Percentiles rank a stretch among this genome's conserved stretches.
phyloP scores from a whole-genome alignment of 768 basidiomycete genomes.

The Tulasnella sp. region DNA sequence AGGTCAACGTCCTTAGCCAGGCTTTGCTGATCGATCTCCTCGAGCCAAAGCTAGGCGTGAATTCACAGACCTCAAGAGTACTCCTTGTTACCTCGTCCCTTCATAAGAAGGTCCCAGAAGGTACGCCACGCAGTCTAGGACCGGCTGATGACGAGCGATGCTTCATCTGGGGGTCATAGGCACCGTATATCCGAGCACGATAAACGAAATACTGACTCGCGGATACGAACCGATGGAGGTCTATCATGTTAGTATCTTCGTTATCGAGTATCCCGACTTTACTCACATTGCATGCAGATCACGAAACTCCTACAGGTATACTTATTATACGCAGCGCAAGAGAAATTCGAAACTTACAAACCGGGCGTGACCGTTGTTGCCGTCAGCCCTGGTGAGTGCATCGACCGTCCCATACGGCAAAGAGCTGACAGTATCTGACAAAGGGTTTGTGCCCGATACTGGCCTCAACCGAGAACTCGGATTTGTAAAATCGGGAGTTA shows the following conservation, averaged over 20 bases:
- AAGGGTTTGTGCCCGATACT: slow-evolving; percentile 22
- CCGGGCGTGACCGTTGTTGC: background rate
- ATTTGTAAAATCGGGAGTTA: background rate
- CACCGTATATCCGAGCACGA: background rate
- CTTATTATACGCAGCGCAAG: slow-evolving; percentile 7
- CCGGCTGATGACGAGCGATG: background rate
- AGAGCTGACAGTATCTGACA: background rate
- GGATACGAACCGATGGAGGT: background rate
- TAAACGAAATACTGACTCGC: background rate
- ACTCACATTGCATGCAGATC: background rate
- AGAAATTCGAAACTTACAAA: slow-evolving; percentile 6
- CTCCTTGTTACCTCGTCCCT: slow-evolving; percentile 12
- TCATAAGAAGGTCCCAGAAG: slow-evolving; percentile 13
- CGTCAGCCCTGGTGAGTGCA: slow-evolving; percentile 16
- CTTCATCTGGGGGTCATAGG: background rate
- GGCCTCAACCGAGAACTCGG: slow-evolving; percentile 16
- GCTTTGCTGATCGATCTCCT: slow-evolving; percentile 17
- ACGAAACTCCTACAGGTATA: slow-evolving; percentile 18
- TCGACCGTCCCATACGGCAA: background rate
- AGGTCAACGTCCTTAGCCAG: slow-evolving; percentile 18
- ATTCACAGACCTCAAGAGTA: slow-evolving; percentile 4
- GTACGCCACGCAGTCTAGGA: slow-evolving; percentile 3
- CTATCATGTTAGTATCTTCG: slow-evolving; percentile 10
- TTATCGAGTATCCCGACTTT: too few species aligned
- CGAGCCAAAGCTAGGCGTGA: slow-evolving; percentile 5